Evolutionary conservation across 208 protist genomes (phyloP), one percentile per base, ranked within the genome.

Genomic region (Trypanosoma boissoni): DNA sequence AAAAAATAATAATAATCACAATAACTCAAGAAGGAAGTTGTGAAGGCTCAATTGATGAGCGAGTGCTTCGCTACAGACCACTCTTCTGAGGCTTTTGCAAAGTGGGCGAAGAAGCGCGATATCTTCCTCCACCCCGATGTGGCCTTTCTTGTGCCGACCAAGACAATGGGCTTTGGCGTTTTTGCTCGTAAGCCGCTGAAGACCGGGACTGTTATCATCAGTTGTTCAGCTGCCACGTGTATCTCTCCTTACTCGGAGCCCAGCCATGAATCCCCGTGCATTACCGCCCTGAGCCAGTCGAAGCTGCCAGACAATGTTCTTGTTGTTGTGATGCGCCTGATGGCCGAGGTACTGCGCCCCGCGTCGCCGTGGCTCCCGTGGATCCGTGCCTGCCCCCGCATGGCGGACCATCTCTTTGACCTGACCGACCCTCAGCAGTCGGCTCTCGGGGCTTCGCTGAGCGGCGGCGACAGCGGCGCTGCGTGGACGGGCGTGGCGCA

Each of bases 41-140:
- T 44, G 26, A 28, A 0, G 34, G 14, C 18, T 37, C 16, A n/a
- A 37, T n/a, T 21, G 3, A 74, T 74, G 60, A 63, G 36, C 20
- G 9, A 46, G 37, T 71, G 57, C 55, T 70, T 93, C 14, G 86
- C 78, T 7, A 64, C 61, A 14, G 81, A 88, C 20, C 83, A 76
- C 1, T 83, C 77, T 1, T 75, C 76, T 6, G 58, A 83, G 10
- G 43, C 41, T 1, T 90, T 95, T 58, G 69, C 42, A 45, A 78
- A 72, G 31, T 95, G 81, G 72, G 71, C 82, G 9, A 92, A 91
- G 67, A 81, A 74, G 58, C 66, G 66, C 8, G 76, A 76, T 32
- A 83, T 95, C 53, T 92, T 91, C 51, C 76, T 95, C 9, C 76
- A 87, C 64, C 85, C 88, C 1, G 76, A 95, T 67, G 75, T 89